These are phyloP conservation scores for Linnemannia elongata DNA, from an alignment of 192 early-diverging fungal genomes.

Conservation along the genomic window DNA sequence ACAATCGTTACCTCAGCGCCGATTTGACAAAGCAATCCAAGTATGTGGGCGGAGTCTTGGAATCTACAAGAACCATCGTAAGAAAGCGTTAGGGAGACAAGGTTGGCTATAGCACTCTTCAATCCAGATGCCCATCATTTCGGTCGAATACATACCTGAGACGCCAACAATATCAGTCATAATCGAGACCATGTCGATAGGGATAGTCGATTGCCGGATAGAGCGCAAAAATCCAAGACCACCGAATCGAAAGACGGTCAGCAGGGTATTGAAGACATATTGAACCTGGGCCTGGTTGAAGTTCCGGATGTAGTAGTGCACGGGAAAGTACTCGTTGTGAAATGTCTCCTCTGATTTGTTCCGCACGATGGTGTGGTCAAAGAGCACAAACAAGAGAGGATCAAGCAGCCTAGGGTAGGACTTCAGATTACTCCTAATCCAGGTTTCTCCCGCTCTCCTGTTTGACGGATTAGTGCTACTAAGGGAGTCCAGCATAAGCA, in stretches of 20 bases:
- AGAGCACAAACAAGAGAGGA: conserved; percentile 66
- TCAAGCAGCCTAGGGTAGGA: conserved; percentile 72
- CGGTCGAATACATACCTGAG: conserved; percentile 14
- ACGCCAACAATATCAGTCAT: conserved; percentile 33
- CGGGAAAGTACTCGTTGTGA: conserved; percentile 56
- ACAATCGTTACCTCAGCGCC: conserved; percentile 26
- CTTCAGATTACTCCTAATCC: conserved; percentile 76
- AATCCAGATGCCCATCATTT: neutral
- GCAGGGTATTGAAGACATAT: conserved; percentile 73
- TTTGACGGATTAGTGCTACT: conserved; percentile 65
- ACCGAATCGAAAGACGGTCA: conserved; percentile 66
- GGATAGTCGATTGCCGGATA: conserved; percentile 56
- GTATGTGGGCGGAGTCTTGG: conserved; percentile 37
- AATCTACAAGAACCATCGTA: conserved; percentile 11
- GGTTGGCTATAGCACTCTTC: neutral
- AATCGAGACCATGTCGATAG: conserved; percentile 21
- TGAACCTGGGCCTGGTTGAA: conserved; percentile 79
- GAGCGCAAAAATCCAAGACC: conserved; percentile 65
- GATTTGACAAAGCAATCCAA: conserved; percentile 47
- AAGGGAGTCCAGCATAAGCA: conserved; percentile 83
- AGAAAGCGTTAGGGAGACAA: neutral
- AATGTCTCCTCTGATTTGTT: conserved; percentile 38
- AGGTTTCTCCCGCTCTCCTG: conserved; percentile 74
- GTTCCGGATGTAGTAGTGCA: conserved; percentile 67
- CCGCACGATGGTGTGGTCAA: conserved; percentile 62